Evolutionary conservation across 2,329 filamentous ascomycete species (phyloP).

Genomic region (Mariannaea sp.): DNA sequence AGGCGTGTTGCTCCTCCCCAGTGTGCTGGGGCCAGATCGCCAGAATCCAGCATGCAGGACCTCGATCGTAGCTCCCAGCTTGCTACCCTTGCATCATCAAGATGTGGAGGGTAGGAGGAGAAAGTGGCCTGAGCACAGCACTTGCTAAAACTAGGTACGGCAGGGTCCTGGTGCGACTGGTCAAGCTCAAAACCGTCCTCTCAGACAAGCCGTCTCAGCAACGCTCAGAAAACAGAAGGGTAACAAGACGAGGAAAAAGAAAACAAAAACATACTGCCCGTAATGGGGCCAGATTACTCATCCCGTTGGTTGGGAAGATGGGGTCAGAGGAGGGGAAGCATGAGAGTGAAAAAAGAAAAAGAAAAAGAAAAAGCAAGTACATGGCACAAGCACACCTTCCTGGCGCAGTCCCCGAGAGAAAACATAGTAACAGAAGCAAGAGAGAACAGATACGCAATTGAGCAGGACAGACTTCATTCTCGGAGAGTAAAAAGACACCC

Average conservation of each 20-base stretch:
- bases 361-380: neutral
- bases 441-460: neutral
- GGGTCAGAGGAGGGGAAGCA: neutral
- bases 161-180: neutral
- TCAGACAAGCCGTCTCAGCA: neutral
- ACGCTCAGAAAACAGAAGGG: neutral
- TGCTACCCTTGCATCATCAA: conserved; percentile 34
- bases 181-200: neutral
- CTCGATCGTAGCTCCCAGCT: conserved; percentile 16
- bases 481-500: neutral
- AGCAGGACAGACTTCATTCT: neutral
- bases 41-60: conserved; percentile 31
- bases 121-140: neutral
- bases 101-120: neutral
- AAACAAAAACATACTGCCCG: neutral
- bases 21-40: conserved; percentile 23
- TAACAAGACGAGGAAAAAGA: neutral
- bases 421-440: conserved; percentile 6
- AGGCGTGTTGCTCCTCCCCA: conserved; percentile 23
- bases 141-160: too few species aligned
- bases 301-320: neutral
- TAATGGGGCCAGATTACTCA: neutral
- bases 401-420: conserved; percentile 2
- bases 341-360: neutral
- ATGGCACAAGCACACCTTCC: neutral